phyloP scores from a whole-genome alignment of 148 eudicot species.

The Agrostemma githago region DNA sequence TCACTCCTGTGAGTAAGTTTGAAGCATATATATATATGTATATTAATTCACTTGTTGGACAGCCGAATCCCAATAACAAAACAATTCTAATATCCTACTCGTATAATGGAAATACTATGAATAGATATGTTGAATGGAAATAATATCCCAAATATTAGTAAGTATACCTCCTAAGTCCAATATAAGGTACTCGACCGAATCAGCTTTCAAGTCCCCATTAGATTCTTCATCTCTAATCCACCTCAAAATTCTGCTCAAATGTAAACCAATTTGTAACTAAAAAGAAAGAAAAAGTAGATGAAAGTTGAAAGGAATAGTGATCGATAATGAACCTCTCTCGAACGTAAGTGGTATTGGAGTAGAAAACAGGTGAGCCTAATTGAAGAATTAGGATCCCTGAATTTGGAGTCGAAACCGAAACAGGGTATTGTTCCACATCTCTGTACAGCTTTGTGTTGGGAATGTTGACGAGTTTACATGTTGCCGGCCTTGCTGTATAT shows the following conservation, averaged over 20 bases:
- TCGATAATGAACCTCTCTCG: neutral
- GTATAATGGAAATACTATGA: too few species aligned
- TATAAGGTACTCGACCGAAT: conserved; percentile 56
- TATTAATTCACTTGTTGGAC: neutral
- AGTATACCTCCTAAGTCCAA: conserved; percentile 70
- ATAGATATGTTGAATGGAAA: too few species aligned
- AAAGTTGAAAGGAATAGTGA: neutral
- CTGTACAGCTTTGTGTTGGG: neutral
- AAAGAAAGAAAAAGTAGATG: neutral
- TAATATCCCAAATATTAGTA: neutral
- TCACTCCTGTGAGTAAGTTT: conserved; percentile 48
- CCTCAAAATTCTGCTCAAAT: conserved; percentile 53
- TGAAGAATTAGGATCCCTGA: conserved; percentile 7
- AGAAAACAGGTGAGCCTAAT: conserved; percentile 12
- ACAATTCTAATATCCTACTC: too few species aligned
- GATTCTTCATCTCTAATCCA: conserved; percentile 77
- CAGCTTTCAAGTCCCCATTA: conserved; percentile 24
- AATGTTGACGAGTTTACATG: conserved; percentile 10
- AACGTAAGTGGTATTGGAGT: neutral
- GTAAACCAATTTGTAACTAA: neutral
- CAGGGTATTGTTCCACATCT: conserved; percentile 14
- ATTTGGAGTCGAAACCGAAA: neutral
- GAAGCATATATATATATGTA: neutral
- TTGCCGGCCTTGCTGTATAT: conserved; percentile 12
- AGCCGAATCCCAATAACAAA: too few species aligned